These are phyloP conservation scores for Cyphellophora europaea DNA, from an alignment of 2,329 filamentous ascomycete genomes.

Conservation along the genomic window DNA sequence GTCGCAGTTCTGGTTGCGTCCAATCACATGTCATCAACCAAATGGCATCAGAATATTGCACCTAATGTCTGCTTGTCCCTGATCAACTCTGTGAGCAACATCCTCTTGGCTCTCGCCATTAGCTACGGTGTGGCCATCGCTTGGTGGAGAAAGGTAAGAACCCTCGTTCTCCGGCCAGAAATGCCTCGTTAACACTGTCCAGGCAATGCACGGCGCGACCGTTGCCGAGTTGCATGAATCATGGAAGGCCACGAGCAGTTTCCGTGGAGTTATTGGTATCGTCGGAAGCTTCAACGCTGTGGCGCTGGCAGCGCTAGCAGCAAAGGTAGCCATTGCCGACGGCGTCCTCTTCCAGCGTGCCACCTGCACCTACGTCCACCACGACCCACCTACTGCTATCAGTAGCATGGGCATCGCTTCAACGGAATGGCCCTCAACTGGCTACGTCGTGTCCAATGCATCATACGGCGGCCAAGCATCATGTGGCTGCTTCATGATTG, in stretches of 20 bases:
- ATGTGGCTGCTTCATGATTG: conserved; percentile 7
- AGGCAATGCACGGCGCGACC: conserved; percentile 10
- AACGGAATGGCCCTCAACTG: conserved; percentile 6
- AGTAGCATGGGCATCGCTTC: conserved; percentile 1
- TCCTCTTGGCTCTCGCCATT: conserved; percentile 5
- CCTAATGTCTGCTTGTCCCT: conserved; percentile 5
- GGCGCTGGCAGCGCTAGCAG: conserved; percentile 5
- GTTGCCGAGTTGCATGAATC: conserved; percentile 8
- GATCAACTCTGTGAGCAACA: conserved; percentile 5
- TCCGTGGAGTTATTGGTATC: conserved; percentile 1
- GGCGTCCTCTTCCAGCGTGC: conserved; percentile 8
- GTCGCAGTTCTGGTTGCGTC: conserved; percentile 4
- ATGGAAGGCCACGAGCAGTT: conserved; percentile 3
- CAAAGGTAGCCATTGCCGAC: conserved; percentile 6
- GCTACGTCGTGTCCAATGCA: conserved; percentile 5
- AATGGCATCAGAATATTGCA: conserved; percentile 4
- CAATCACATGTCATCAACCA: conserved; percentile 3
- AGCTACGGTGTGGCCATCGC: conserved; percentile 7
- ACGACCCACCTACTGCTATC: not conserved
- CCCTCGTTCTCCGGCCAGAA: too few species aligned
- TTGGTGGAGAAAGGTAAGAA: conserved; percentile 10
- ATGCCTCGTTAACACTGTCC: too few species aligned
- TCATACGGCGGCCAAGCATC: conserved; percentile 4
- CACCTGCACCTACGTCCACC: conserved; percentile 4
- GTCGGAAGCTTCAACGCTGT: conserved; percentile 5